Evolutionary conservation across 139 green algal species (phyloP), one percentile per base, ranked within the genome.

Genomic region (Mychonastes homosphaera): DNA sequence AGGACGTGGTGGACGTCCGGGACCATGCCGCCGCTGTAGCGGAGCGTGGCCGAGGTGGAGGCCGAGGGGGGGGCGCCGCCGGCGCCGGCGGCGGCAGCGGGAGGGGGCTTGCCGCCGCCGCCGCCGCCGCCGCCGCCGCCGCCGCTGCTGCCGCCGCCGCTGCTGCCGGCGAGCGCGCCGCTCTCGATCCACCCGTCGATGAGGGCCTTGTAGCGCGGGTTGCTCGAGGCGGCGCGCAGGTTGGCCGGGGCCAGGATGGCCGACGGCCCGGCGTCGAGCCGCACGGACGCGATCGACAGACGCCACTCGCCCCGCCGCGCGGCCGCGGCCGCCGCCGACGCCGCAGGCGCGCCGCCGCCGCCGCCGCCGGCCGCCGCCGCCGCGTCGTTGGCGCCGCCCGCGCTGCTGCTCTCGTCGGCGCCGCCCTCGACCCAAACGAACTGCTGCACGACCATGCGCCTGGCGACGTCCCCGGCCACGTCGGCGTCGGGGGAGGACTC

Each of bases 1-100:
- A 95, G 47, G 2, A 92, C 88, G 69, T 95, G 83, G 46, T 95
- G 86, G 24, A 95, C 66, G 40, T 95, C 87, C 2, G 84, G 78
- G 48, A 92, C 85, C 75, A 92, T 84, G 33, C 77, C 78, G 6
- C 80, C 80, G 24, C 67, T 82, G 70, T 95, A 95, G 2, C 79
- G 45, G 55, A 88, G 60, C 3, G 71, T 84, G 64, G 76, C 77
- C 29, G 18, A 24, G n/a, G 4, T 6, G 16, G 44, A 15, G 36
- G n/a, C n/a, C n/a, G n/a, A n/a, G n/a, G n/a, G n/a, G n/a, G n/a
- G 36, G 36, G 36, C 36, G 36, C 36, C 15, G 36, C 36, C 36
- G 15, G 36, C 12, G 36, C 1, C 36, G 12, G 36, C 36, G 36
- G n/a, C n/a, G n/a, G n/a, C n/a, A n/a, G n/a, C n/a, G n/a, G n/a